Evolutionary conservation across 2,329 filamentous ascomycete genomes (phyloP).

Genomic region (Ascochyta lentis): DNA sequence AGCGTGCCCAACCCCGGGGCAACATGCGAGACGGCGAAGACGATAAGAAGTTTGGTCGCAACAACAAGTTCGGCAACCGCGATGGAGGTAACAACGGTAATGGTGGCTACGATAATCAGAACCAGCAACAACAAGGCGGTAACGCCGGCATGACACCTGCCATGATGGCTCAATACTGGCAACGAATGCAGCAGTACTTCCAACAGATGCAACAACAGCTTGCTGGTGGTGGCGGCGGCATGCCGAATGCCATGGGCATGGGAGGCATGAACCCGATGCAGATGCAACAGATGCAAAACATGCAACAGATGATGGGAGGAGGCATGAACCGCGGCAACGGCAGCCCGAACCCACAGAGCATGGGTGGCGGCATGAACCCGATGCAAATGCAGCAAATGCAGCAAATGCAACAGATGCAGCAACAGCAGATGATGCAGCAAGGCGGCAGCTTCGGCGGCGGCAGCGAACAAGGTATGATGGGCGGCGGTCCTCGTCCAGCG

Average conservation of each 20-base stretch:
- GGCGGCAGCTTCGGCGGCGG: conserved; percentile 50
- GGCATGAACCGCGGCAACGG: conserved; percentile 41
- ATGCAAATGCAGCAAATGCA: conserved; percentile 73
- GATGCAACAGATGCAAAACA: conserved; percentile 49
- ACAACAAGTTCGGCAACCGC: conserved; percentile 48
- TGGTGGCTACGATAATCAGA: conserved; percentile 54
- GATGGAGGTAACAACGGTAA: conserved; percentile 40
- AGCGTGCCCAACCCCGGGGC: conserved; percentile 93
- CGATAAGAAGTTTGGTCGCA: conserved; percentile 52
- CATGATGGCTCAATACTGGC: conserved; percentile 98
- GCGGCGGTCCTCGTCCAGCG: conserved; percentile 53
- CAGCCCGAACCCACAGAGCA: conserved; percentile 41
- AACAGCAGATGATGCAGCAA: conserved; percentile 57
- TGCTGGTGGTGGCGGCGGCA: conserved; percentile 57
- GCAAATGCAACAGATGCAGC: conserved; percentile 62
- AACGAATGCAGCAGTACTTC: conserved; percentile 98
- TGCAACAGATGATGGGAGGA: conserved; percentile 47
- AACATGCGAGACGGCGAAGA: conserved; percentile 93
- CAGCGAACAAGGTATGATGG: conserved; percentile 56
- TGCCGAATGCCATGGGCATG: conserved; percentile 57
- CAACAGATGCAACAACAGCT: conserved; percentile 93
- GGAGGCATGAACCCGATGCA: conserved; percentile 66
- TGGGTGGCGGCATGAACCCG: conserved; percentile 67
- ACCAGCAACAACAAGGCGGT: conserved; percentile 52
- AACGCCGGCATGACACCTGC: conserved; percentile 82